Conservation (phyloP, 768 basidiomycete genomes). For the Auricularia auricula-judae region DNA sequence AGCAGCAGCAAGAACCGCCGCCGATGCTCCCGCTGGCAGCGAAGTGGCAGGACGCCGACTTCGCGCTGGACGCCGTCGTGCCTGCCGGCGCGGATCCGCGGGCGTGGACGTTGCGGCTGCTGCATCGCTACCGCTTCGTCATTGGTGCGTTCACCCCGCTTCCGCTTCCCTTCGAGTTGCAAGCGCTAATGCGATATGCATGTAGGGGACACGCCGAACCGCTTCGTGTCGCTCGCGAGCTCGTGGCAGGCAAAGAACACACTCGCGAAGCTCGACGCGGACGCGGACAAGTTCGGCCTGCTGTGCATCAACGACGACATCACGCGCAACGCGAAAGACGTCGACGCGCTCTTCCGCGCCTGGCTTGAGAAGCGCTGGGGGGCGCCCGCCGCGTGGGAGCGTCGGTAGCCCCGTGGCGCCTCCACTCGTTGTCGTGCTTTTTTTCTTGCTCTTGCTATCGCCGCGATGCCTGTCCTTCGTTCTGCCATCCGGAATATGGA, state of each 20-base stretch:
- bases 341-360: constrained; percentile 6
- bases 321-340: neutral
- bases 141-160: constrained; percentile 4
- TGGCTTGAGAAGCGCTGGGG: constrained; percentile 9
- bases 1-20: too few relatives aligned
- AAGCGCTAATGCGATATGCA: neutral
- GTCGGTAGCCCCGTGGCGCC: neutral
- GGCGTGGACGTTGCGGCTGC: constrained; percentile 3
- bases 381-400: constrained; percentile 7
- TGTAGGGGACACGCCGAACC: constrained; percentile 1
- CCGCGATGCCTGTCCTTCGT: neutral
- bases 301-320: constrained; percentile 11
- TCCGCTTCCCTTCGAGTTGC: neutral
- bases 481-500: neutral
- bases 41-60: constrained; percentile 12
- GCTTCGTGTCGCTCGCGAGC: neutral
- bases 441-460: neutral
- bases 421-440: neutral
- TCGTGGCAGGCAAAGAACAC: neutral
- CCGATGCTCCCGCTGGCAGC: constrained; percentile 11
- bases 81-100: constrained; percentile 1
- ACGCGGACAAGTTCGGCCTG: constrained; percentile 3
- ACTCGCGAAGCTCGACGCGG: neutral
- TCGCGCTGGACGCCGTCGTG: constrained; percentile 10
- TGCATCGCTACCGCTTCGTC: constrained; percentile 10